A percentile compares a stretch with the other conserved stretches of the same genome.
These are phyloP conservation scores for Boeremia lycopersici DNA, from an alignment of 2,329 filamentous ascomycete species.

Conservation along the genomic window DNA sequence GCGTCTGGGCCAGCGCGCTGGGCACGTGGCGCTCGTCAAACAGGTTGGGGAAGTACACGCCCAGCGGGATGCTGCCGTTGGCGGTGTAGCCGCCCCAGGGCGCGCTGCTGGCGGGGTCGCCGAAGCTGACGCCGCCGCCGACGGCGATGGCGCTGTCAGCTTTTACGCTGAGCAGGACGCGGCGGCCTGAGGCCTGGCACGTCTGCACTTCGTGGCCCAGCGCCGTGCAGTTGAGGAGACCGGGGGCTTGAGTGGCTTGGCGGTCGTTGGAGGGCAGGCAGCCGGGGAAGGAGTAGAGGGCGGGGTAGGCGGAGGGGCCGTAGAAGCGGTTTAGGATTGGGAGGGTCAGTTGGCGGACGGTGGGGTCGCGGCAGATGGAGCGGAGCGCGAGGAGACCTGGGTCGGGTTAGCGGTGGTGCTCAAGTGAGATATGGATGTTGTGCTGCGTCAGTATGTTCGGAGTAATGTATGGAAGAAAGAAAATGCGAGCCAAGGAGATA, in stretches of 20 bases:
- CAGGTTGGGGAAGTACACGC: constrained; percentile 27
- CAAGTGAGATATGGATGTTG: not conserved
- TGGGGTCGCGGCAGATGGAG: constrained; percentile 42
- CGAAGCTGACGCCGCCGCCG: constrained; percentile 23
- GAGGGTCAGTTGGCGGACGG: constrained; percentile 48
- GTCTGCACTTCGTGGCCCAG: constrained; percentile 41
- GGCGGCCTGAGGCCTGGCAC: constrained; percentile 50
- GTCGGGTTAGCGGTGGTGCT: not conserved
- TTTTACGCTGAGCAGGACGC: constrained; percentile 50
- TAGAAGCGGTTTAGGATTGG: constrained; percentile 44
- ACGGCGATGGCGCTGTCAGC: constrained; percentile 36
- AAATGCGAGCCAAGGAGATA: not conserved
- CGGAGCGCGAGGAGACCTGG: constrained; percentile 31
- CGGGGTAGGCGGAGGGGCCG: constrained; percentile 39
- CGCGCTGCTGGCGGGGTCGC: constrained; percentile 10
- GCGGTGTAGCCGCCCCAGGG: constrained; percentile 21
- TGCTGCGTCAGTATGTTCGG: not conserved
- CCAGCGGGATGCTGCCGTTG: not conserved
- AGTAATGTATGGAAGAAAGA: not conserved
- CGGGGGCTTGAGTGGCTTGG: constrained; percentile 45
- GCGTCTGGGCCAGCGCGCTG: constrained; percentile 25
- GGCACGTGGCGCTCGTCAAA: constrained; percentile 28
- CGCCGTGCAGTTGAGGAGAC: constrained; percentile 46
- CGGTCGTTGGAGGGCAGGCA: constrained; percentile 38
- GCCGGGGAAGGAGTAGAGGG: constrained; percentile 42